Base-by-base conservation (phyloP, 441 rosid species). In the Adansonia madagascariensis region DNA sequence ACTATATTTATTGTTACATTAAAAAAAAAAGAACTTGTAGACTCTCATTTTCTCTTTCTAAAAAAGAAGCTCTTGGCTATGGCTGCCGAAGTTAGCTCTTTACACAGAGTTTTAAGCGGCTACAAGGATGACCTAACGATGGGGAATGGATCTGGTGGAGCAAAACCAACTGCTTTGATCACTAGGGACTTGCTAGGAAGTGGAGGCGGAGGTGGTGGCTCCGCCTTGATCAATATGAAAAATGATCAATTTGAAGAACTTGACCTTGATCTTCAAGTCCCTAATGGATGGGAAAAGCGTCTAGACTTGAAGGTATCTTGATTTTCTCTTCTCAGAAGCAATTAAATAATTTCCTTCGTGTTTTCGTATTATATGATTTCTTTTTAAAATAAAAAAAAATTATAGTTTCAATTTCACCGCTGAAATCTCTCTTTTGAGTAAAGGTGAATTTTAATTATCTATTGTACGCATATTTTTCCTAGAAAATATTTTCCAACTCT, bases 241-340 rank as follows among this genome's bases (percentile, higher is more conserved):
- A 43, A 18, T 12, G 79, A 79, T 20, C 86, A 86, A 53, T 87
- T 86, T 2, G 89, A 86, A 17, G 96, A 93, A 75, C 84, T 93
- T 74, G 96, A 95, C 90, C 92, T 95, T 57, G 98, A 95, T 67
- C 81, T 90, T 11, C 87, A 92, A 69, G 98, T 93, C 18, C 98
- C 99, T 15, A 56, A 44, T 22, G 99, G 99, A 47, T 95, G 94
- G 91, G 98, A 95, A 78, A 95, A 93, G 75, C 91, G 93, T 39
- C 88, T 93, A n/a, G 97, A 95, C 76, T 81, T 93, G 75, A 90
- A 92, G 93, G 98, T 93, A 81, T 15, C 66, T 62, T 71, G 18
- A 24, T 60, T 41, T 52, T 22, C 72, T 46, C n/a, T 11, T 11
- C 35, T 20, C 39, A 46, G 0, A 14, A 9, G 2, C 0, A 8